Conservation (phyloP, 352 stramenopile species). For the Elongisporangium undulatum region DNA sequence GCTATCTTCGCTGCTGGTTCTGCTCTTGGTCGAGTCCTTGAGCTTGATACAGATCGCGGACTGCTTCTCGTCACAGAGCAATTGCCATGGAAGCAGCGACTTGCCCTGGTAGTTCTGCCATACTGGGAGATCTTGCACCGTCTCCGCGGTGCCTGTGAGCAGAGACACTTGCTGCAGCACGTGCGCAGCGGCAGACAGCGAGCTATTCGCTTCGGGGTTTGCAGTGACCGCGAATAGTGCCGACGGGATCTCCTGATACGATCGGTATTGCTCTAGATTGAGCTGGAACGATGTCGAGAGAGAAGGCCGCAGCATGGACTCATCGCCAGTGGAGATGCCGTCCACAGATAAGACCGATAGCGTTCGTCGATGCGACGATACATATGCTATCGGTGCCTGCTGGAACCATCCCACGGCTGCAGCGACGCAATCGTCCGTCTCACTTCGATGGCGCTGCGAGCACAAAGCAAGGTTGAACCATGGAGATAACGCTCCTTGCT, state of each 20-base stretch:
- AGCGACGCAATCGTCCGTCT: no score
- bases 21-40: conserved; percentile 1
- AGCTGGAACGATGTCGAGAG: conserved; percentile 30
- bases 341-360: no score
- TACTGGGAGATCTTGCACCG: conserved; percentile 36
- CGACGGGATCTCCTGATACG: conserved; percentile 43
- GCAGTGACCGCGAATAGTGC: conserved; percentile 38
- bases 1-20: conserved; percentile 4
- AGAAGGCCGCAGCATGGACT: conserved; percentile 1
- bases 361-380: no score
- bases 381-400: no score
- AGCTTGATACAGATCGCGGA: conserved; percentile 51
- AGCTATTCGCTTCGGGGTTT: conserved; percentile 7
- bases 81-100: conserved; percentile 41
- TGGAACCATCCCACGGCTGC: no score
- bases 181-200: conserved; percentile 9
- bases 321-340: not conserved
- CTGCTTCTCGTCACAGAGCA: conserved; percentile 34
- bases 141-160: conserved; percentile 36
- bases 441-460: no score
- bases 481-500: no score
- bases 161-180: conserved; percentile 52
- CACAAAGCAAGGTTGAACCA: no score
- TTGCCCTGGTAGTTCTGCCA: conserved; percentile 58
- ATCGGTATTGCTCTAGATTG: conserved; percentile 61